Evolutionary conservation across 192 early-diverging fungal species (phyloP).

Genomic region (Coemansia sp.): DNA sequence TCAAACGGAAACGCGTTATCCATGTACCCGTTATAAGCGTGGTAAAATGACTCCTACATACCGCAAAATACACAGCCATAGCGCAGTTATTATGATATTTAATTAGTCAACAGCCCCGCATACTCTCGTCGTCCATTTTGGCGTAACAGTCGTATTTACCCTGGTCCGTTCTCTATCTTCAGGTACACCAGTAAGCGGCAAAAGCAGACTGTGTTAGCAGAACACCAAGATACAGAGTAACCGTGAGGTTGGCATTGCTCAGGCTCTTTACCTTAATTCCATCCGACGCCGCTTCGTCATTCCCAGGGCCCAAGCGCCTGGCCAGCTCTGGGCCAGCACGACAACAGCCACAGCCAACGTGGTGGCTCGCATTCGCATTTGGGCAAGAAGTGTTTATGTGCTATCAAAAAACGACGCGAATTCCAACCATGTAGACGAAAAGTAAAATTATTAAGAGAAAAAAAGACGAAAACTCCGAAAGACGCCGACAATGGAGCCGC

Average conservation of each 20-base stretch:
- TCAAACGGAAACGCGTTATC: constrained; percentile 84
- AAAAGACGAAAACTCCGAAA: neutral
- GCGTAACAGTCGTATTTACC: neutral
- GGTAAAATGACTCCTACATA: constrained; percentile 60
- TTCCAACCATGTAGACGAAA: neutral
- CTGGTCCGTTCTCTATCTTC: constrained; percentile 16
- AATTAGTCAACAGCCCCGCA: neutral
- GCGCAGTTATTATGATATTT: too few relatives aligned
- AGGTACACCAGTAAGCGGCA: neutral
- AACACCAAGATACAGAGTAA: neutral
- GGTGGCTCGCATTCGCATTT: constrained; percentile 12
- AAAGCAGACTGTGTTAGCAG: neutral
- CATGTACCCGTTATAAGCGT: constrained; percentile 80
- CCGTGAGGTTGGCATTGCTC: neutral
- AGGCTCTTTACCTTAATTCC: constrained; percentile 19
- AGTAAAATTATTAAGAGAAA: neutral
- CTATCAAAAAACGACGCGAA: neutral
- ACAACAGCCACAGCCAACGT: constrained; percentile 6
- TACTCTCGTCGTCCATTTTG: neutral
- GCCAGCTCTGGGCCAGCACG: constrained; percentile 8
- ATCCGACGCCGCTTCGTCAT: constrained; percentile 33
- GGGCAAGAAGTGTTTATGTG: neutral
- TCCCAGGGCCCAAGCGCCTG: constrained; percentile 18
- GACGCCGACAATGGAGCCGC: neutral
- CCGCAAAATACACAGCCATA: neutral